Evolutionary conservation across 2,329 filamentous ascomycete species (phyloP), one percentile per base, ranked within the genome.

Genomic region (Rutstroemia sp.): DNA sequence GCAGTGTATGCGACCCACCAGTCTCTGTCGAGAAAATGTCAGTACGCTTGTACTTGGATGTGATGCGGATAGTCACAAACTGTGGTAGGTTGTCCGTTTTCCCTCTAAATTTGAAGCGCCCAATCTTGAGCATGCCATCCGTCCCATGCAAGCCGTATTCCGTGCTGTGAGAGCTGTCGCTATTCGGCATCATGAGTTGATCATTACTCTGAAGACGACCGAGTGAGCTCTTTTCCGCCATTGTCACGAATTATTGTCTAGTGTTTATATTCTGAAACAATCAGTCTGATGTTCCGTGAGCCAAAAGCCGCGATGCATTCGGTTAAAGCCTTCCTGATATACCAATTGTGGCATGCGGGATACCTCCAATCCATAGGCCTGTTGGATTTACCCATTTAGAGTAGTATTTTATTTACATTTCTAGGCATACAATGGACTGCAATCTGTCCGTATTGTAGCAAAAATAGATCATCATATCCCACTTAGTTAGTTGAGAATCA

Each of bases 1-100:
- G 70, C 71, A 3, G 70, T 73, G 1, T 69, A 71, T 38, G 71
- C 72, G 54, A 73, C 69, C 71, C 70, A 73, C 72, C 72, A 73
- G 45, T 65, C 63, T 62, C 67, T 72, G 48, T 54, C 27, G 19
- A 42, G 5, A 17, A 46, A 45, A 41, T 39, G 52, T 57, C 16
- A 48, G 44, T 56, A 30, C 25, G 25, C 5, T 17, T 2, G 14
- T 16, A 39, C 5, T 14, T 14, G 42, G 14, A 21, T 30, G n/a
- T 21, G 3, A 44, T 30, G 27, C 17, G 12, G 38, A 47, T 16
- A 5, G 41, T 39, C 27, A 63, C 65, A 48, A 62, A 68, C 65
- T 69, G 68, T 25, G 68, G 68, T 48, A 70, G 52, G 59, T 70
- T 64, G 62, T 70, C 68, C 23, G 63, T 66, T 56, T 68, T 60